A percentile compares a stretch with the other conserved stretches of the same genome.
These are phyloP conservation scores for Phytophthora ramorum DNA, from an alignment of 352 stramenopile genomes.

Conservation along the genomic window DNA sequence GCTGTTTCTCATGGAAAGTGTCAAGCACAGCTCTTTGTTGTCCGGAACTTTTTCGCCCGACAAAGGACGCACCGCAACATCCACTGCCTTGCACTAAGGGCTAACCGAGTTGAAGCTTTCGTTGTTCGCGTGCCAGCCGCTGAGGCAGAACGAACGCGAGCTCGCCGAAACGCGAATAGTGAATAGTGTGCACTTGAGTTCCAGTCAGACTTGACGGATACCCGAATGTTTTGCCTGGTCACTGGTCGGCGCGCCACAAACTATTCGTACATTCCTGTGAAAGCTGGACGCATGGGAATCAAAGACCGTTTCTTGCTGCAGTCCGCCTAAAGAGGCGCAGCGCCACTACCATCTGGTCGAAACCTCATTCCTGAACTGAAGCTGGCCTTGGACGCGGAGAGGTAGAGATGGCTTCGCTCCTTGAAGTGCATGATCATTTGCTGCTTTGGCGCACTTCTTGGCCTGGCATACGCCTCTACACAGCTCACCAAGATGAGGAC, in stretches of 20 bases:
- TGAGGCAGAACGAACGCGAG: conserved; percentile 4
- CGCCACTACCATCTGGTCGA: conserved; percentile 14
- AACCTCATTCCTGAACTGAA: conserved; percentile 12
- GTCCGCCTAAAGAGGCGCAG: conserved; percentile 9
- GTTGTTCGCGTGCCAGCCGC: conserved; percentile 22
- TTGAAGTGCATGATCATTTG: not conserved
- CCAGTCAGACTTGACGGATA: conserved; percentile 25
- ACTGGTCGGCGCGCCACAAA: conserved; percentile 10
- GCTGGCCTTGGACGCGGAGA: not conserved
- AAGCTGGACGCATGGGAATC: conserved; percentile 21
- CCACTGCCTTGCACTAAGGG: not conserved
- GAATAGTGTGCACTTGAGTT: conserved; percentile 17
- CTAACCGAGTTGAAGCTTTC: conserved; percentile 29
- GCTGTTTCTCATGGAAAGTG: conserved; percentile 17
- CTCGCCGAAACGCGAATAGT: conserved; percentile 24
- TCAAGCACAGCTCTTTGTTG: conserved; percentile 21
- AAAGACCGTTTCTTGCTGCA: conserved; percentile 20
- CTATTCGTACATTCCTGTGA: not conserved
- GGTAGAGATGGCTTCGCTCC: not conserved
- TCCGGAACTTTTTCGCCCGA: conserved; percentile 6
- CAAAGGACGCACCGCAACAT: not conserved
- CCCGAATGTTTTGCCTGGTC: conserved; percentile 18
- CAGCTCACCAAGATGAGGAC: not conserved
- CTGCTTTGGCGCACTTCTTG: not conserved
- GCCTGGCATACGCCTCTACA: not conserved